A percentile compares a stretch with the other conserved stretches of the same genome.
phyloP scores from a whole-genome alignment of 352 stramenopile genomes.

The Halophytophthora batemanensis region DNA sequence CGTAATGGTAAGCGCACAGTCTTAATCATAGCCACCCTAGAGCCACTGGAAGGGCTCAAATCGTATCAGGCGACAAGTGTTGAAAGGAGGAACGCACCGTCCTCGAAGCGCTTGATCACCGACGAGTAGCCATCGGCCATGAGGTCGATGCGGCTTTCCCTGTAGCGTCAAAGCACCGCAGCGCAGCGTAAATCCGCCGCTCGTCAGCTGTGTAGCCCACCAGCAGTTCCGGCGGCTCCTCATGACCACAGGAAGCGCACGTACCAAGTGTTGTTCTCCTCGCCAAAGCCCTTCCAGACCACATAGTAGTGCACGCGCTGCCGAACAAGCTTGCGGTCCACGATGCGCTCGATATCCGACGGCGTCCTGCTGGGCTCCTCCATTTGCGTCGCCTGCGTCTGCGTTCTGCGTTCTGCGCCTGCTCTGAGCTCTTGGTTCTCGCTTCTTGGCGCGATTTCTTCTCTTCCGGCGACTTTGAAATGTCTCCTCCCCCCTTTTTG shows the following conservation, averaged over 20 bases:
- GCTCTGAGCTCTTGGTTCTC: too few relatives aligned
- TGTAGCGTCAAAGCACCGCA: constrained; percentile 12
- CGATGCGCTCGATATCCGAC: constrained; percentile 73
- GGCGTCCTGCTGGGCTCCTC: constrained; percentile 31
- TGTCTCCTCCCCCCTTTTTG: too few relatives aligned
- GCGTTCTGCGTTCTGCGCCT: background rate
- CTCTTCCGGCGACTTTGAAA: too few relatives aligned
- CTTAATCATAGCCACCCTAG: background rate
- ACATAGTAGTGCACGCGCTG: constrained; percentile 83
- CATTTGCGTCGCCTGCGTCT: constrained; percentile 1
- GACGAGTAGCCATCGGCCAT: constrained; percentile 70
- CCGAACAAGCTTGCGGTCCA: constrained; percentile 80
- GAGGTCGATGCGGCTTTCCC: constrained; percentile 82
- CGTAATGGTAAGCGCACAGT: background rate
- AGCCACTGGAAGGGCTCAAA: background rate
- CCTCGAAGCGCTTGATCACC: constrained; percentile 71
- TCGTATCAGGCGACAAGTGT: background rate
- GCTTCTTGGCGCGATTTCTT: constrained; percentile 1
- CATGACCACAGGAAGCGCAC: background rate
- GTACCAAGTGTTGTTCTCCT: constrained; percentile 86
- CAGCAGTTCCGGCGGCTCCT: background rate
- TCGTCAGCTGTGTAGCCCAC: constrained; percentile 1
- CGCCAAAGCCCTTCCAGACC: constrained; percentile 69
- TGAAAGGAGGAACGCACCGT: constrained; percentile 37
- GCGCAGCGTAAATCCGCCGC: background rate